A percentile compares a stretch with the other conserved stretches of the same genome.
These are phyloP conservation scores for Helichrysum umbraculigerum DNA, from an alignment of 129 eudicot species.

Conservation along the genomic window DNA sequence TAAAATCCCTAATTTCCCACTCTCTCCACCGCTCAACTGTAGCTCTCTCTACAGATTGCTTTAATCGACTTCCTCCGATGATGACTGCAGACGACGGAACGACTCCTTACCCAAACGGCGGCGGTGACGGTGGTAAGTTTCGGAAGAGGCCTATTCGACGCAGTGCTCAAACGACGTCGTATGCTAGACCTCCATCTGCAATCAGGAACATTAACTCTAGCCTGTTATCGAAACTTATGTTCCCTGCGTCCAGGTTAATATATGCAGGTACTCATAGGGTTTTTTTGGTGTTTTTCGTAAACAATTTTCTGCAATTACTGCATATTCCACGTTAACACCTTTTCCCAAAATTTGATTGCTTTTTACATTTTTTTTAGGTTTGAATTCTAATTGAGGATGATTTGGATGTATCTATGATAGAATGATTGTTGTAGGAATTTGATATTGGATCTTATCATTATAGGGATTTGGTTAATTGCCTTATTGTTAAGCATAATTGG, in stretches of 20 bases:
- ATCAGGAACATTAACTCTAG: conserved; percentile 47
- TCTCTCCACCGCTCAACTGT: conserved; percentile 23
- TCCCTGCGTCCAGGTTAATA: conserved; percentile 75
- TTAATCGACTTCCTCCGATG: conserved; percentile 41
- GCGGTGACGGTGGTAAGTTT: conserved; percentile 78
- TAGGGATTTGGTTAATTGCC: background rate
- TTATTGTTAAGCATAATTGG: background rate
- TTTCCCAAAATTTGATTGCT: conserved; percentile 14
- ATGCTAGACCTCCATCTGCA: conserved; percentile 76
- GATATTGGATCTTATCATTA: background rate
- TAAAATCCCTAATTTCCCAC: conserved; percentile 67
- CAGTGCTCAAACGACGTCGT: conserved; percentile 64
- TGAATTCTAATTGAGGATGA: background rate
- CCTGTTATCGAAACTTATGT: conserved; percentile 49
- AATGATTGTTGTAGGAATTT: background rate
- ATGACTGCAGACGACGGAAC: conserved; percentile 57
- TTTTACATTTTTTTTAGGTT: conserved; percentile 5
- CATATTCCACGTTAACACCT: conserved; percentile 40
- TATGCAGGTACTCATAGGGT: conserved; percentile 65
- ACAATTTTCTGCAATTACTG: conserved; percentile 54
- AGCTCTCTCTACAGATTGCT: conserved; percentile 34
- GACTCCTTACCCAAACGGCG: conserved; percentile 35
- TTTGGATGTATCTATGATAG: background rate
- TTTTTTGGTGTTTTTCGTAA: conserved; percentile 73
- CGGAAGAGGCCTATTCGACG: conserved; percentile 60